phyloP scores from a whole-genome alignment of 495 filamentous ascomycete genomes.

The Massariosphaeria phaeospora region DNA sequence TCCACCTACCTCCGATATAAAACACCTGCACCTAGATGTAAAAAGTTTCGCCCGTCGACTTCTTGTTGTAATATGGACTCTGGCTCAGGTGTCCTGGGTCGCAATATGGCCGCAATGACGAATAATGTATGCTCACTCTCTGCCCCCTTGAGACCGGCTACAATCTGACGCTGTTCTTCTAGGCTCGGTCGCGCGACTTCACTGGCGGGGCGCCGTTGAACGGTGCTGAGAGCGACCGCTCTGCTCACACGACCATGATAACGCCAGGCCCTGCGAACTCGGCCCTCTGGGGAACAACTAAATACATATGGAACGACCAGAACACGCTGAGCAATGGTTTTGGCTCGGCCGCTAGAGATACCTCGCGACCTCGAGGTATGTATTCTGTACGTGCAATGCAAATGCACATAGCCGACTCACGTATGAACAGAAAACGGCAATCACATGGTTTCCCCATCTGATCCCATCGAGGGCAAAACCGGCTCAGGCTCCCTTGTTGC shows the following conservation, averaged over 20 bases:
- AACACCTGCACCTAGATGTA: background rate
- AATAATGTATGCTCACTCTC: slow-evolving; percentile 23
- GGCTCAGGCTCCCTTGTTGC: slow-evolving; percentile 63
- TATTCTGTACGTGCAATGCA: background rate
- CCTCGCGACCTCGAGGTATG: slow-evolving; percentile 45
- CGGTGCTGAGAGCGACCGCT: slow-evolving; percentile 22
- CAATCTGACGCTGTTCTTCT: slow-evolving; percentile 11
- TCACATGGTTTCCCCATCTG: slow-evolving; percentile 25
- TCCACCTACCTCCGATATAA: background rate
- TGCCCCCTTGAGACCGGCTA: background rate
- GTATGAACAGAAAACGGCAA: slow-evolving; percentile 23
- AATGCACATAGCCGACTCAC: background rate
- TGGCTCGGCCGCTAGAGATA: slow-evolving; percentile 36
- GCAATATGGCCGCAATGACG: slow-evolving; percentile 17
- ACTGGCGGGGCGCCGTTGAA: slow-evolving; percentile 10
- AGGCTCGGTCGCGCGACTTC: slow-evolving; percentile 27
- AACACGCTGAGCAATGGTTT: slow-evolving; percentile 50
- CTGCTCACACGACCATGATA: slow-evolving; percentile 38
- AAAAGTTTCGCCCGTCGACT: background rate
- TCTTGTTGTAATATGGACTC: slow-evolving; percentile 17
- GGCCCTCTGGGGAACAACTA: slow-evolving; percentile 52
- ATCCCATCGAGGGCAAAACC: slow-evolving; percentile 50
- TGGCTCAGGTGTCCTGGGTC: slow-evolving; percentile 16
- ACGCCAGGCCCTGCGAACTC: slow-evolving; percentile 46
- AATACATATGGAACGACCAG: slow-evolving; percentile 63